Percentiles rank a stretch among this genome's conserved stretches.
Evolutionary conservation across 2,329 filamentous ascomycete species (phyloP).

Genomic region (Bimuria novae-zelandiae): DNA sequence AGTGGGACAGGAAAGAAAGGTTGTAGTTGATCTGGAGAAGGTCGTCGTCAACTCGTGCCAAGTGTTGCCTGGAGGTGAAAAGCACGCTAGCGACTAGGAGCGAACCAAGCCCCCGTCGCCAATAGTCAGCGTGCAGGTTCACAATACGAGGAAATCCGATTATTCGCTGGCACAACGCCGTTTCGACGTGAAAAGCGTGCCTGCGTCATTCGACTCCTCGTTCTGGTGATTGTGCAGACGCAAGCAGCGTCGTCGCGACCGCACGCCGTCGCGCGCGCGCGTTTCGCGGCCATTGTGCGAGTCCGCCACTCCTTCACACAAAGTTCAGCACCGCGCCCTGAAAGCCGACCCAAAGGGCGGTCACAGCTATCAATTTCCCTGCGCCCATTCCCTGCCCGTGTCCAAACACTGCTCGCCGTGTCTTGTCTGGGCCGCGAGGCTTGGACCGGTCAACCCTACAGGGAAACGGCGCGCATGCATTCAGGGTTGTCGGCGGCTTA

Average conservation of each 20-base stretch:
- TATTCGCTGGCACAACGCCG: constrained; percentile 28
- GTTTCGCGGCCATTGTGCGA: background rate
- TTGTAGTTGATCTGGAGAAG: constrained; percentile 19
- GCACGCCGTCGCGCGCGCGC: constrained; percentile 2
- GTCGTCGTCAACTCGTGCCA: constrained; percentile 16
- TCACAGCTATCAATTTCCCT: constrained; percentile 7
- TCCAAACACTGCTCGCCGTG: constrained; percentile 13
- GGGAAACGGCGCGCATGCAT: constrained; percentile 13
- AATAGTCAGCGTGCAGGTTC: constrained; percentile 22
- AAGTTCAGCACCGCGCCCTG: constrained; percentile 6
- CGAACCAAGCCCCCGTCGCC: constrained; percentile 26
- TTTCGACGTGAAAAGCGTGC: constrained; percentile 22
- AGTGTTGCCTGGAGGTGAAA: constrained; percentile 26
- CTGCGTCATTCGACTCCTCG: constrained; percentile 11
- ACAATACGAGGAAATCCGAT: constrained; percentile 21
- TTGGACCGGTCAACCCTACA: constrained; percentile 16
- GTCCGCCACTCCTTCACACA: constrained; percentile 19
- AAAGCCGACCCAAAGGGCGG: constrained; percentile 22
- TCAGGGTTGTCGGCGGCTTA: background rate
- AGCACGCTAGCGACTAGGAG: background rate
- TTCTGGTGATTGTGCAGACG: constrained; percentile 4
- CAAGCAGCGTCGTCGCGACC: constrained; percentile 10
- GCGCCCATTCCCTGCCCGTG: constrained; percentile 2
- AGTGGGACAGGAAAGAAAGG: constrained; percentile 25
- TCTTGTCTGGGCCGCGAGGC: constrained; percentile 14